Evolutionary conservation across 2,329 filamentous ascomycete species (phyloP).

Genomic region (Cadophora sp.): DNA sequence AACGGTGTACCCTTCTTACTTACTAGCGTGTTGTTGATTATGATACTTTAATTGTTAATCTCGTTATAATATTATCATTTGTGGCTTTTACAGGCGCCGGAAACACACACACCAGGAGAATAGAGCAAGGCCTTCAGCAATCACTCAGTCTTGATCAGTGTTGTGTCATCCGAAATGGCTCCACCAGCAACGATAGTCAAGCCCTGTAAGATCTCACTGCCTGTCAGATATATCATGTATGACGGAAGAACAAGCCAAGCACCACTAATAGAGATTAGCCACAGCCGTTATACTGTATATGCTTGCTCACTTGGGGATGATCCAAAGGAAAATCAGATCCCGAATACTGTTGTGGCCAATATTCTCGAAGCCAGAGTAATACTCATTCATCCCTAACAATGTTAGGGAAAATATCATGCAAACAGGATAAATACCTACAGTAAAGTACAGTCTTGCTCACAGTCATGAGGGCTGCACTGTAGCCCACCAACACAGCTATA

Average conservation of each 20-base stretch:
- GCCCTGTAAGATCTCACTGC: conserved; percentile 65
- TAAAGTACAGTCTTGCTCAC: conserved; percentile 73
- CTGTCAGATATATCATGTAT: conserved; percentile 67
- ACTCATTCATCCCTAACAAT: conserved; percentile 62
- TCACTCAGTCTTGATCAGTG: conserved; percentile 36
- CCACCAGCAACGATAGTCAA: conserved; percentile 54
- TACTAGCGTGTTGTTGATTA: too few species aligned
- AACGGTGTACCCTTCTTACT: too few species aligned
- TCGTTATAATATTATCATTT: too few species aligned
- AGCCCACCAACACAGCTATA: conserved; percentile 63
- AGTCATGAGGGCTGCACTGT: conserved; percentile 66
- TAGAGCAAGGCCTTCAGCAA: background rate
- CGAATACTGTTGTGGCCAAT: conserved; percentile 65
- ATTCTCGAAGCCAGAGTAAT: conserved; percentile 64
- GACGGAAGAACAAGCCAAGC: conserved; percentile 68
- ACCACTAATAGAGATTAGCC: conserved; percentile 52
- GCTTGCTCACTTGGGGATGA: conserved; percentile 68
- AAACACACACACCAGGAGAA: too few species aligned
- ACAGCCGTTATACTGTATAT: background rate
- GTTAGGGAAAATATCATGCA: conserved; percentile 17
- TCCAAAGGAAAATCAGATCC: conserved; percentile 64
- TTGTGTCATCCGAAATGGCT: conserved; percentile 35
- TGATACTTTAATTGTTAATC: too few species aligned
- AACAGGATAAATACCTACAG: conserved; percentile 53
- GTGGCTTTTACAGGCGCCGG: too few species aligned